Evolutionary conservation across 2,329 filamentous ascomycete genomes (phyloP).

Genomic region (Penicillium sp.): DNA sequence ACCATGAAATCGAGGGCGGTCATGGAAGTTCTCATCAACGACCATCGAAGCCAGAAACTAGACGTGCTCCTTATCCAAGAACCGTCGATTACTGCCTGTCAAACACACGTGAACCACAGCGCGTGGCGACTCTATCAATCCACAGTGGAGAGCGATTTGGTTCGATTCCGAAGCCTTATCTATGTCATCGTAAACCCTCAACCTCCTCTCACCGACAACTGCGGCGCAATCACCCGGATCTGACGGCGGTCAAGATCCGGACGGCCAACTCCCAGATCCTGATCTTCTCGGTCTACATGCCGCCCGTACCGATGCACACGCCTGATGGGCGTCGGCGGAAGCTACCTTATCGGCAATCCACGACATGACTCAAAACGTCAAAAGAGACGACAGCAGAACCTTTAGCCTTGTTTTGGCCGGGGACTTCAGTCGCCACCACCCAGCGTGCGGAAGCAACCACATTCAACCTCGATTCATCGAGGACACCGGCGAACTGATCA

Average conservation of each 20-base stretch:
- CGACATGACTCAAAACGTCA: too few species aligned
- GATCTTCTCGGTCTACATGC: not conserved
- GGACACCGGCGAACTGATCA: not conserved
- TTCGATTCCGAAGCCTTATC: slow-evolving; percentile 18
- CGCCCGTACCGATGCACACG: not conserved
- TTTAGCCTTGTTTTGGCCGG: not conserved
- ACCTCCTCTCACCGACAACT: slow-evolving; percentile 21
- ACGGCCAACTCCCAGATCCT: not conserved
- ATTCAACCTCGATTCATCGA: not conserved
- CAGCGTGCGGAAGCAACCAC: not conserved
- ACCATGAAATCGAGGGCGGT: slow-evolving; percentile 18
- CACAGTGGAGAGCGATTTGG: slow-evolving; percentile 9
- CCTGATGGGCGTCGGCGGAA: not conserved
- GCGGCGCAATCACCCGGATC: slow-evolving; percentile 18
- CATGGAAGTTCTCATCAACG: slow-evolving; percentile 26
- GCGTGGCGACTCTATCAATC: slow-evolving; percentile 20
- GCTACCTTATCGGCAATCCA: too few species aligned
- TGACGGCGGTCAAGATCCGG: slow-evolving; percentile 12
- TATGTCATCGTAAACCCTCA: slow-evolving; percentile 19
- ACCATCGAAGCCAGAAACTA: slow-evolving; percentile 18
- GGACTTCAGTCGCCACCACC: not conserved
- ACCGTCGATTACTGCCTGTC: slow-evolving; percentile 12
- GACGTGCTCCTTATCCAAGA: slow-evolving; percentile 20
- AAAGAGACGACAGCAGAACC: too few species aligned
- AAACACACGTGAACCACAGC: slow-evolving; percentile 20